Evolutionary conservation across 176 grass and related monocot species (phyloP).

Genomic region (Eragrostis nindensis): DNA sequence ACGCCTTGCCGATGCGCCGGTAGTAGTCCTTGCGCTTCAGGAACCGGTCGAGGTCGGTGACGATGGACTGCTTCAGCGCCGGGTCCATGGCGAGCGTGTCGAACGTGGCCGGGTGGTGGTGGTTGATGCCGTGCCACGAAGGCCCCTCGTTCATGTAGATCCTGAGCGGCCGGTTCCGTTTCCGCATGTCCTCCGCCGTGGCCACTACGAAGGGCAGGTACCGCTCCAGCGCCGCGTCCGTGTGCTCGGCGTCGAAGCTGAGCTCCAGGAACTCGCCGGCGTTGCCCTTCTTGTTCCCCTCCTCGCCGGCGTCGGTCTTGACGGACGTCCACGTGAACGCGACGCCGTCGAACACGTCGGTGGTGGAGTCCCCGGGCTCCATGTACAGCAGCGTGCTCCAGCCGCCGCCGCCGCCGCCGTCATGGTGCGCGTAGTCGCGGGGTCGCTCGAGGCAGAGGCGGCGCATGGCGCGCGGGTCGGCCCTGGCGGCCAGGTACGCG

Average conservation of each 20-base stretch:
- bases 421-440: slow-evolving; percentile 22
- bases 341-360: too few species aligned
- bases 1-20: slow-evolving; percentile 51
- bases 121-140: slow-evolving; percentile 1
- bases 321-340: too few species aligned
- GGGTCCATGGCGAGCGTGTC: slow-evolving; percentile 65
- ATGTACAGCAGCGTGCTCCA: too few species aligned
- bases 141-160: slow-evolving; percentile 32
- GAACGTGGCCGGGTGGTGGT: slow-evolving; percentile 72
- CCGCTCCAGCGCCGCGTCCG: slow-evolving; percentile 16
- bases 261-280: slow-evolving; percentile 24
- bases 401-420: too few species aligned
- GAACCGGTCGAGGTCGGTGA: slow-evolving; percentile 45
- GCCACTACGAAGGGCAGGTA: slow-evolving; percentile 31
- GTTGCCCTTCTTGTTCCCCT: neutral
- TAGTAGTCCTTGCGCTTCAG: slow-evolving; percentile 41
- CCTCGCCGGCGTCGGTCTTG: neutral
- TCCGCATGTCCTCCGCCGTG: slow-evolving; percentile 31
- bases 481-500: slow-evolving; percentile 33
- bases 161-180: slow-evolving; percentile 11
- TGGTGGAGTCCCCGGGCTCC: too few species aligned
- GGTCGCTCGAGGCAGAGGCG: slow-evolving; percentile 29
- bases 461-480: slow-evolving; percentile 27
- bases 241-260: slow-evolving; percentile 41
- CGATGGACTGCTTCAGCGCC: neutral